phyloP scores from a whole-genome alignment of 2,329 filamentous ascomycete genomes.

The Parascedosporium putredinis region DNA sequence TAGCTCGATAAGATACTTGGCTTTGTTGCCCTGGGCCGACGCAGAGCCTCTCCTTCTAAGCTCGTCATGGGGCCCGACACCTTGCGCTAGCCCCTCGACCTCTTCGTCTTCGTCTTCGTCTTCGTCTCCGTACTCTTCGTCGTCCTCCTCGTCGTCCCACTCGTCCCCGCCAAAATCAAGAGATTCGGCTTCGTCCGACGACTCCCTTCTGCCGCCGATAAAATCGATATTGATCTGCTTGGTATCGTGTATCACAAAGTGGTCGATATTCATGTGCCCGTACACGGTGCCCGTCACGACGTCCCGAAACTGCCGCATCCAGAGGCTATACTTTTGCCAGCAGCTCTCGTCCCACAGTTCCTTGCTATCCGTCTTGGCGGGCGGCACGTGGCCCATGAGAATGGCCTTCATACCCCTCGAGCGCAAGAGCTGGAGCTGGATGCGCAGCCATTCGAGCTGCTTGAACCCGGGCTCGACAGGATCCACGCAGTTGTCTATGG shows the following conservation, averaged over 20 bases:
- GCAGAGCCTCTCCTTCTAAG: neutral
- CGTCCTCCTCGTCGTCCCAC: constrained; percentile 16
- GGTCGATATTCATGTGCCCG: constrained; percentile 98
- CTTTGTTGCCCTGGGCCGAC: neutral
- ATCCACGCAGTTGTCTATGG: constrained; percentile 77
- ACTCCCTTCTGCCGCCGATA: neutral
- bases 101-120: constrained; percentile 31
- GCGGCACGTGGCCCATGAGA: constrained; percentile 86
- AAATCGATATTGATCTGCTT: constrained; percentile 55
- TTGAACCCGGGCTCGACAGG: constrained; percentile 80
- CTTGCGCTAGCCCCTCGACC: no score
- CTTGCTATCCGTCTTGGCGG: constrained; percentile 76
- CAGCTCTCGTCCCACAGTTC: constrained; percentile 91
- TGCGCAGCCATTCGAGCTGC: constrained; percentile 90
- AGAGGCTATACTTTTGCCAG: constrained; percentile 95
- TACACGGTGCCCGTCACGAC: constrained; percentile 71
- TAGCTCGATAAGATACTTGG: constrained; percentile 51
- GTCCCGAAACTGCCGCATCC: constrained; percentile 83
- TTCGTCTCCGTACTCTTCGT: constrained; percentile 21
- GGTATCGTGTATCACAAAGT: constrained; percentile 87
- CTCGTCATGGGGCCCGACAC: no score
- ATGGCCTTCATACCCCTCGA: constrained; percentile 87
- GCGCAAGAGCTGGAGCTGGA: constrained; percentile 77
- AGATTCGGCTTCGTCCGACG: constrained; percentile 58
- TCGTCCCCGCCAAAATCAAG: constrained; percentile 47